These are phyloP conservation scores for Tricholoma sp. DNA, from an alignment of 768 basidiomycete species.

Conservation along the genomic window DNA sequence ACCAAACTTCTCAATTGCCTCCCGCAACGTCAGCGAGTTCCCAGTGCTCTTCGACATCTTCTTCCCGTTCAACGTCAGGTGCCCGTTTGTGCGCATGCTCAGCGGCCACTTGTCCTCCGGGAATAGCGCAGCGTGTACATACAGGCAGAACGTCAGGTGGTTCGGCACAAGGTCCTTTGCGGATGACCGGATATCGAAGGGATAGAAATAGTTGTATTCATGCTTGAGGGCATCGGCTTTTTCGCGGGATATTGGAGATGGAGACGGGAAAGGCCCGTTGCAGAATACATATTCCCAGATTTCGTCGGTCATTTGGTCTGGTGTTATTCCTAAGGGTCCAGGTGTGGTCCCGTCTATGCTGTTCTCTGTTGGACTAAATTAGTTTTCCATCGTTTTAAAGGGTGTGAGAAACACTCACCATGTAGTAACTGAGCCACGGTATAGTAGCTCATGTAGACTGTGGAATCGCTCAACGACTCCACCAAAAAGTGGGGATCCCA, in stretches of 20 bases:
- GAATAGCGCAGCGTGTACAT: constrained; percentile 95
- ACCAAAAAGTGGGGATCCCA: constrained; percentile 98
- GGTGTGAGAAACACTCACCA: constrained; percentile 39
- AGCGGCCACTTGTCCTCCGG: constrained; percentile 85
- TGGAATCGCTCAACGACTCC: constrained; percentile 95
- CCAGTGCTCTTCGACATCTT: constrained; percentile 99
- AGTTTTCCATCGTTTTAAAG: background rate
- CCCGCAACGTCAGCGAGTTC: constrained; percentile 86
- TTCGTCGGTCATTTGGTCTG: constrained; percentile 96
- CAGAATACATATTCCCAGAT: constrained; percentile 94
- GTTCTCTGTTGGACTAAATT: constrained; percentile 36
- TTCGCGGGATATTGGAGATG: constrained; percentile 62
- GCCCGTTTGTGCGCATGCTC: constrained; percentile 93
- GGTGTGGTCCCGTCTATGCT: constrained; percentile 74
- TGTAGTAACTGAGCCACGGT: constrained; percentile 91
- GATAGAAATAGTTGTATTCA: constrained; percentile 96
- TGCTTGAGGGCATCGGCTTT: constrained; percentile 83
- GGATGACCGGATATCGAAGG: constrained; percentile 95
- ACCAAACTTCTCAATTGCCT: constrained; percentile 91
- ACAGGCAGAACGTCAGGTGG: constrained; percentile 89
- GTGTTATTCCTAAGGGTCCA: constrained; percentile 79
- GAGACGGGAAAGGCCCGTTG: constrained; percentile 67
- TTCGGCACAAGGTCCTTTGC: constrained; percentile 97
- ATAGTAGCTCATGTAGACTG: constrained; percentile 98
- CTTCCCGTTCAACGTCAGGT: constrained; percentile 94